Conservation (phyloP, 208 protist species). For the Lotmaria passim region DNA sequence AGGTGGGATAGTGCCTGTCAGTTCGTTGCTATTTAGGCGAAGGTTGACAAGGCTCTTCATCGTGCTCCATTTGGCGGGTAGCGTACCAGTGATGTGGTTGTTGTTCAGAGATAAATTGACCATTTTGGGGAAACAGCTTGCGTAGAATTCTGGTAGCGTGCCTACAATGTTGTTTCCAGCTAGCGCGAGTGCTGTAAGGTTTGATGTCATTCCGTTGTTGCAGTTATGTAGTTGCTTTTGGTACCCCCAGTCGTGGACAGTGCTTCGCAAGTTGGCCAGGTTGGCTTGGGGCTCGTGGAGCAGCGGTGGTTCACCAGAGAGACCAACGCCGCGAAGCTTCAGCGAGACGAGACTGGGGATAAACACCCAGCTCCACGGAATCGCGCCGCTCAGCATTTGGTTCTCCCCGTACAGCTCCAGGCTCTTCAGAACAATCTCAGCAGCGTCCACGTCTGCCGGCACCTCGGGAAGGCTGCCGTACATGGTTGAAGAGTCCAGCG, state of each 20-base stretch:
- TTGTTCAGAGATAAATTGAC: conserved; percentile 1
- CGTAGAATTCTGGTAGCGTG: conserved; percentile 8
- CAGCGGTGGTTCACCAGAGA: background rate
- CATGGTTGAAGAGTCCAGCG: conserved; percentile 1
- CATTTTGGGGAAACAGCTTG: background rate
- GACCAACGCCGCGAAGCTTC: conserved; percentile 3
- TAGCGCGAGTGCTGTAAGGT: background rate
- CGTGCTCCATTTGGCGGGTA: background rate
- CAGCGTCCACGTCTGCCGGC: background rate
- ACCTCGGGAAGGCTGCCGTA: conserved; percentile 13
- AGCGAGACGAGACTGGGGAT: conserved; percentile 9
- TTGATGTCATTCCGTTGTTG: background rate
- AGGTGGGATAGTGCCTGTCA: conserved; percentile 6
- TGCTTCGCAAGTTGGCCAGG: background rate
- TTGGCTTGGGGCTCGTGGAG: too few species aligned
- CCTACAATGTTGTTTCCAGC: conserved; percentile 1
- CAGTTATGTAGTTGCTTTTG: background rate
- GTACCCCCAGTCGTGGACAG: background rate
- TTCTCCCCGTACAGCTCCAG: conserved; percentile 3
- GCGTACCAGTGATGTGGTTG: conserved; percentile 12
- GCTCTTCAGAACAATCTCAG: background rate
- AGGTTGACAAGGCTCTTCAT: background rate
- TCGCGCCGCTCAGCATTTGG: background rate
- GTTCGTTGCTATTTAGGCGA: conserved; percentile 5
- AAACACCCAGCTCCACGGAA: conserved; percentile 13